Conservation (phyloP, 2,329 filamentous ascomycete genomes). For the Chrysoporthe austroafricana region DNA sequence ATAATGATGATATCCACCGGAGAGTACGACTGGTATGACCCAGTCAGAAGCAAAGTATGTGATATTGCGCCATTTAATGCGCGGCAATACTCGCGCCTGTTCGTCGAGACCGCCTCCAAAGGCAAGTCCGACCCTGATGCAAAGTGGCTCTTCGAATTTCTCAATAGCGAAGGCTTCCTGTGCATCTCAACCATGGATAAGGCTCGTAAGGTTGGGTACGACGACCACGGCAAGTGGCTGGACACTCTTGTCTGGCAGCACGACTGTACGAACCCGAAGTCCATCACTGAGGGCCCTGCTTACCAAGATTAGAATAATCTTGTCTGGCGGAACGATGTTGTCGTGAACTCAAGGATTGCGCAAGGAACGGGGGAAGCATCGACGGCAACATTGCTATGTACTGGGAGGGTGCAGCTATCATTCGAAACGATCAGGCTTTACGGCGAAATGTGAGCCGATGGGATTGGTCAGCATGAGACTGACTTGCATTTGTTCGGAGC, state of each 20-base stretch:
- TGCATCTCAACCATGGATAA: constrained; percentile 21
- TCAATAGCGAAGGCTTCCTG: constrained; percentile 16
- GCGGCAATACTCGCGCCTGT: constrained; percentile 22
- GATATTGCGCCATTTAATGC: constrained; percentile 12
- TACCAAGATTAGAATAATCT: neutral
- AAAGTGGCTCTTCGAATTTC: constrained; percentile 17
- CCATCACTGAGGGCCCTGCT: neutral
- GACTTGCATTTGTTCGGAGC: too few relatives aligned
- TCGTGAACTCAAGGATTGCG: neutral
- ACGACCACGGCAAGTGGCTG: constrained; percentile 10
- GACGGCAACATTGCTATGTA: neutral
- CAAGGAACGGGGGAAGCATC: neutral
- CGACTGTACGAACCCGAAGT: constrained; percentile 14
- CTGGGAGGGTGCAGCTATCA: neutral
- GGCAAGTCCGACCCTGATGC: constrained; percentile 22
- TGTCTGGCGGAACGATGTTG: too few relatives aligned
- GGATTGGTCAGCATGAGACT: too few relatives aligned
- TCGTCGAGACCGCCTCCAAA: constrained; percentile 20
- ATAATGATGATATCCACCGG: neutral
- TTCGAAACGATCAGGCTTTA: neutral
- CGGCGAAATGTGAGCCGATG: neutral
- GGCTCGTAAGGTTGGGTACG: constrained; percentile 19
- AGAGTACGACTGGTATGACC: constrained; percentile 19
- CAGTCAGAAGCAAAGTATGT: neutral
- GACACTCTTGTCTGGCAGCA: constrained; percentile 24